Evolutionary conservation across 257 asterid genomes (phyloP), one percentile per base, ranked within the genome.

Genomic region (Echium plantagineum): DNA sequence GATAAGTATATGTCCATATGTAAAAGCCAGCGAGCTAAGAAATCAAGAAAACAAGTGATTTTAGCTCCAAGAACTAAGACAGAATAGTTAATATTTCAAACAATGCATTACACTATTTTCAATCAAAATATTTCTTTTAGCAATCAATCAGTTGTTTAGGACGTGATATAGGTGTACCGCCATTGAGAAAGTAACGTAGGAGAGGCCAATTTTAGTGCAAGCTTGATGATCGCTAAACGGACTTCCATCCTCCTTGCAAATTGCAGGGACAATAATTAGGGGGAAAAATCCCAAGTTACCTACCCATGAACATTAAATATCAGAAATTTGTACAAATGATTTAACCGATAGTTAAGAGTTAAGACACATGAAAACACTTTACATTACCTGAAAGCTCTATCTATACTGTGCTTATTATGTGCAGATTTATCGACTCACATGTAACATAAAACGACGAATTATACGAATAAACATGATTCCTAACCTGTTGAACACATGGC

Each of bases 181-280:
- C 97, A 89, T 86, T 20, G 97, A 89, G 72, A 89, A 85, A 66
- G 97, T 84, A 57, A 77, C 86, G 66, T 89, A 89, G 3, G 97
- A 84, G 55, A 86, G 75, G 13, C 90, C 93, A 48, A 31, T 20
- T 1, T 76, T 52, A 46, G 80, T 55, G 74, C 97, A 89, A 54
- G 53, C 68, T 7, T 21, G 12, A 63, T 66, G 83, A 55, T 84
- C 93, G 6, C 97, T 95, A 57, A 89, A 89, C 12, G 97, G 97
- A 68, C 74, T 84, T 2, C 86, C 86, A 26, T 70, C 71, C 78
- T 89, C 86, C 24, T 71, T 60, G 73, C 97, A 89, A 26, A 84
- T 79, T 32, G 97, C 94, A 7, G 97, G 95, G 64, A 89, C 62
- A 49, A 89, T 71, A 59, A 89, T 80, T 77, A 89, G 55, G 62